phyloP scores from a whole-genome alignment of 176 grass and related monocot genomes.

The Alloteropsis semialata region DNA sequence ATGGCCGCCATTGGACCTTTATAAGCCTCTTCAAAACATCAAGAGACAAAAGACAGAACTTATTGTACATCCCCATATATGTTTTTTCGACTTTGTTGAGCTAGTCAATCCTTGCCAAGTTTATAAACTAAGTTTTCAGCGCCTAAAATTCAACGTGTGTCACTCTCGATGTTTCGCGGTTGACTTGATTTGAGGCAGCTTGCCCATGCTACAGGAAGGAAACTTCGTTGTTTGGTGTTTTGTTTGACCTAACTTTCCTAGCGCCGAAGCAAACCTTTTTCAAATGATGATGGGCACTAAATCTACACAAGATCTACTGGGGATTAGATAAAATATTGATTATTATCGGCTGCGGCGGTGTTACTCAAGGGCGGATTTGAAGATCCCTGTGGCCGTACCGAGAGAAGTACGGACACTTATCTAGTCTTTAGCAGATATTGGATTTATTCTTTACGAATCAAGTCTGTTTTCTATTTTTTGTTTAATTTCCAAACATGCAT shows the following conservation, averaged over 20 bases:
- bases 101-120: background rate
- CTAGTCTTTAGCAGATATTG: background rate
- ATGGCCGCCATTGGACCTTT: background rate
- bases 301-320: background rate
- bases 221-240: background rate
- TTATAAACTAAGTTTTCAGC: background rate
- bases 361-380: background rate
- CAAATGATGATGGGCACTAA: background rate
- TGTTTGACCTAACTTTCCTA: background rate
- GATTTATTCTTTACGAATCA: background rate
- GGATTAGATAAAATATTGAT: background rate
- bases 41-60: background rate
- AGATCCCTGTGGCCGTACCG: background rate
- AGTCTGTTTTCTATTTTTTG: background rate
- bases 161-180: background rate
- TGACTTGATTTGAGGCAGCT: background rate
- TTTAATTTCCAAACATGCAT: background rate
- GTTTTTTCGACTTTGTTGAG: background rate
- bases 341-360: background rate
- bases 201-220: background rate
- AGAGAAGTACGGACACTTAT: slow-evolving; percentile 35
- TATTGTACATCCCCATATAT: background rate
- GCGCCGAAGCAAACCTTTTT: slow-evolving; percentile 5
- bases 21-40: background rate
- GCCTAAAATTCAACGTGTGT: background rate